Conservation (phyloP, 225 moss, liverwort and hornwort species). For the Anthoceros angustus region DNA sequence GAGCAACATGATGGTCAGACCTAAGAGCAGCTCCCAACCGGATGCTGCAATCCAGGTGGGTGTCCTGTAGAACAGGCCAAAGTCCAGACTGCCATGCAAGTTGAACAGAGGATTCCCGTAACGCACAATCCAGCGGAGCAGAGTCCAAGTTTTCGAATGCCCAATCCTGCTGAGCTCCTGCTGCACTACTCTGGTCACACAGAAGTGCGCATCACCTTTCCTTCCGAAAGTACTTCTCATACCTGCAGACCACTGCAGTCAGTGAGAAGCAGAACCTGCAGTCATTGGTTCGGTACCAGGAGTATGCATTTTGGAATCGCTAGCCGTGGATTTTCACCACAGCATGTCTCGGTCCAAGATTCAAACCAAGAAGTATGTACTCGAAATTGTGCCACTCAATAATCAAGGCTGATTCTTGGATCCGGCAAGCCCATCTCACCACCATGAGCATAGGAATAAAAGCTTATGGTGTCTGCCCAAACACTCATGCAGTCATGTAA, state of each 20-base stretch:
- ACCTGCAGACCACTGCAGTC: background rate
- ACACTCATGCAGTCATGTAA: background rate
- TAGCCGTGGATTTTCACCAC: background rate
- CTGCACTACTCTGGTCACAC: background rate
- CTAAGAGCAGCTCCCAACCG: no score
- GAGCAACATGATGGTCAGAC: no score
- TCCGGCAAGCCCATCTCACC: background rate
- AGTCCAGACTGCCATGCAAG: no score
- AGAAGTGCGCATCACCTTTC: background rate
- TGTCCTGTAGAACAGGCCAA: no score
- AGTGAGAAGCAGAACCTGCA: background rate
- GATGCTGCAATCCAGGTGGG: no score
- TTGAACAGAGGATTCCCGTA: no score
- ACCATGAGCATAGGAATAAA: background rate
- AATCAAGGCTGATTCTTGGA: background rate
- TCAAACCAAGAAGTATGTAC: background rate
- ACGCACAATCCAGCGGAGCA: no score
- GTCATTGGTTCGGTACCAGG: background rate
- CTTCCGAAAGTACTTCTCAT: background rate
- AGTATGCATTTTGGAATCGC: background rate
- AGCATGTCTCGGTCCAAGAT: background rate
- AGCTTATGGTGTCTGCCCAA: no score
- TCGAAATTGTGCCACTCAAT: background rate
- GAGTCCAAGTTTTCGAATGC: no score
- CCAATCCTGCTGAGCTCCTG: background rate